Conservation (phyloP, 495 filamentous ascomycete species). For the Neurospora sp. region DNA sequence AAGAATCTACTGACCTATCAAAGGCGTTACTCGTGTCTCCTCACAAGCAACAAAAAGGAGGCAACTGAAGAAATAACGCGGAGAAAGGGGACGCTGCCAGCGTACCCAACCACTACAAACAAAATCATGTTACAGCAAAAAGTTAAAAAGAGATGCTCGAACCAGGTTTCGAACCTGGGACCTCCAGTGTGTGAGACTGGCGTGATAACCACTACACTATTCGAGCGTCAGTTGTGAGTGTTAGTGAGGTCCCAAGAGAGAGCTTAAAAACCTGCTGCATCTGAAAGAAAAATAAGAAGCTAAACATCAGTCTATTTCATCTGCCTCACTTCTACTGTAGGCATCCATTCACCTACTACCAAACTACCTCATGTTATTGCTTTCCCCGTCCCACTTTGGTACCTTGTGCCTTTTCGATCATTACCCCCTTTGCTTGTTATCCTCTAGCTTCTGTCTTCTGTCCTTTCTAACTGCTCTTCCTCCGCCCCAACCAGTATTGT, state of each 20-base stretch:
- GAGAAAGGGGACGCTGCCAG: not conserved
- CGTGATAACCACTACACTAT: not conserved
- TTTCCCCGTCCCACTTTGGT: too few relatives aligned
- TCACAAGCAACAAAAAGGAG: not conserved
- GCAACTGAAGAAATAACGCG: not conserved
- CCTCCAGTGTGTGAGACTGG: not conserved
- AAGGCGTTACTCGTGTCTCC: not conserved
- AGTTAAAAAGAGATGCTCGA: not conserved
- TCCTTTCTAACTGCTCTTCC: too few relatives aligned
- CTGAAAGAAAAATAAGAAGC: too few relatives aligned
- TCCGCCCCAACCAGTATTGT: not conserved
- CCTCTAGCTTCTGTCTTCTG: too few relatives aligned
- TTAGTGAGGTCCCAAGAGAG: accelerated
- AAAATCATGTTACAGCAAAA: not conserved
- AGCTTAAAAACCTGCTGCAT: too few relatives aligned
- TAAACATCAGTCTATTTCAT: too few relatives aligned
- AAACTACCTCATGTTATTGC: too few relatives aligned
- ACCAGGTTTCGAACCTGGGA: not conserved
- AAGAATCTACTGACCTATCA: not conserved
- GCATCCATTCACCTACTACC: too few relatives aligned
- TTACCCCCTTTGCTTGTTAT: too few relatives aligned
- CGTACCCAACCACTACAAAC: not conserved
- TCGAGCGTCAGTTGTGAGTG: not conserved
- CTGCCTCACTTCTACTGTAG: too few relatives aligned
- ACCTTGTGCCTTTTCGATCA: too few relatives aligned